phyloP scores from a whole-genome alignment of 768 basidiomycete species.

The Suillus americanus region DNA sequence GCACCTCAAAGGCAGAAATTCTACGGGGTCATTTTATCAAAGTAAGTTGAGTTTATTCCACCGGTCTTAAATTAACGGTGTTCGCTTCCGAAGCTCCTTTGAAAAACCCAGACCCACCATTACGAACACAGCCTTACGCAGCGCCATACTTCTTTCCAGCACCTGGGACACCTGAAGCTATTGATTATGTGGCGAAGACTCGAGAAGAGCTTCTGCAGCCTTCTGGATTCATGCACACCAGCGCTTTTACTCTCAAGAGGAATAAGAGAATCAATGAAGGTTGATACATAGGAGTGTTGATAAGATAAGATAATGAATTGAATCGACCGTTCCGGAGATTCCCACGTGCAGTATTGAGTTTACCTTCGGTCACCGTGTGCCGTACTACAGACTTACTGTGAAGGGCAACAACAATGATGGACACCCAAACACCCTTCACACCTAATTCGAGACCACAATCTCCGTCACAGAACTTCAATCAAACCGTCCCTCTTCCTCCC shows the following conservation, averaged over 20 bases:
- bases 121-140: conserved; percentile 59
- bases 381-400: conserved; percentile 12
- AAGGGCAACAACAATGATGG: conserved; percentile 14
- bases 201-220: conserved; percentile 19
- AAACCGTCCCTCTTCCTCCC: conserved; percentile 2
- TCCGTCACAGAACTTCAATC: conserved; percentile 10
- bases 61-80: not conserved
- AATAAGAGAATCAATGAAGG: not conserved
- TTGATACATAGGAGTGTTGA: not conserved
- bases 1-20: not conserved
- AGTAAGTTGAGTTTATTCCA: not conserved
- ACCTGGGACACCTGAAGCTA: conserved; percentile 40
- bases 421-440: conserved; percentile 15
- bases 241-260: not conserved
- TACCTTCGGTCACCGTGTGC: conserved; percentile 11
- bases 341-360: conserved; percentile 10
- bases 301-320: conserved; percentile 5
- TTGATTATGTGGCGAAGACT: conserved; percentile 28
- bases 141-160: conserved; percentile 62
- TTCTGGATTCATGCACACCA: not conserved
- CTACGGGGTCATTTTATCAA: not conserved
- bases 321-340: not conserved
- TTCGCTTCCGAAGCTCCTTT: not conserved
- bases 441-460: conserved; percentile 14
- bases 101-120: conserved; percentile 17